Percentiles rank a stretch among this genome's conserved stretches.
Conservation (phyloP, 164 flowering plant genomes). For the Taxillus chinensis region DNA sequence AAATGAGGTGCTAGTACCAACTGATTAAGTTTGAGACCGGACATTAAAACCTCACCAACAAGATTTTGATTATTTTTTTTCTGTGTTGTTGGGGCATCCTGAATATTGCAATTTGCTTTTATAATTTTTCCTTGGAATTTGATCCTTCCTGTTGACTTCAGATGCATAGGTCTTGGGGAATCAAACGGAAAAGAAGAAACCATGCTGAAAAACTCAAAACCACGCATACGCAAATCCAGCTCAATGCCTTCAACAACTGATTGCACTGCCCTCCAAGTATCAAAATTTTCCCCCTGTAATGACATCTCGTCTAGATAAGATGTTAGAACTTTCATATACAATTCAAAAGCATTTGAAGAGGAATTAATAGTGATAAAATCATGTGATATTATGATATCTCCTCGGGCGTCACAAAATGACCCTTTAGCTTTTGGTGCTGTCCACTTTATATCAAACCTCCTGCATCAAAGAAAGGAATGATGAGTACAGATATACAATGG, state of each 20-base stretch:
- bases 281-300: constrained; percentile 24
- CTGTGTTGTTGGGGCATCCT: constrained; percentile 12
- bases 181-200: constrained; percentile 73
- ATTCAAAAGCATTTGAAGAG: constrained; percentile 84
- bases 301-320: constrained; percentile 55
- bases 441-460: constrained; percentile 99
- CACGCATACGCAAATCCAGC: constrained; percentile 88
- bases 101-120: constrained; percentile 13
- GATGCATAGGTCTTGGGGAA: constrained; percentile 73
- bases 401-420: constrained; percentile 90
- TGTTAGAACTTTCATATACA: constrained; percentile 60
- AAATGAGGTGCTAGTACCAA: constrained; percentile 89
- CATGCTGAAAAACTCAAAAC: constrained; percentile 81
- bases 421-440: constrained; percentile 96
- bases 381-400: constrained; percentile 83
- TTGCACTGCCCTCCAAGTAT: constrained; percentile 23
- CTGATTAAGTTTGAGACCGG: constrained; percentile 87
- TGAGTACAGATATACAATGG: constrained; percentile 3
- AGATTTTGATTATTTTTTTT: constrained; percentile 33
- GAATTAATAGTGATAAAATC: constrained; percentile 65
- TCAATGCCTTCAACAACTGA: constrained; percentile 76
- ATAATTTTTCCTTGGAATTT: constrained; percentile 83
- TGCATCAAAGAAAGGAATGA: constrained; percentile 16
- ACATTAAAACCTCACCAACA: constrained; percentile 70
- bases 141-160: constrained; percentile 91